Evolutionary conservation across 192 early-diverging fungal species (phyloP).

Genomic region (Spinellus fusiger): DNA sequence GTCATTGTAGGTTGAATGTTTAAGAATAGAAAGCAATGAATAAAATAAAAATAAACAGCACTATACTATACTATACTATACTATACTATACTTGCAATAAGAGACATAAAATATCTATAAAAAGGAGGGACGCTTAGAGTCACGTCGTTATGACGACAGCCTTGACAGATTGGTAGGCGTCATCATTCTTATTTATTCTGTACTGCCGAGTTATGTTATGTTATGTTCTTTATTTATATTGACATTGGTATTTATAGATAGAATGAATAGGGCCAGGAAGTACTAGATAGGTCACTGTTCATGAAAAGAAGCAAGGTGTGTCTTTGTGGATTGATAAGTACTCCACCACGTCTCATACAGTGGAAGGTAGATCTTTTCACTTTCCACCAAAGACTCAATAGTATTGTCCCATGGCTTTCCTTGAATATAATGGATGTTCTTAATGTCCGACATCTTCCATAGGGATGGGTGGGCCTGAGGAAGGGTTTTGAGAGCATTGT

Average conservation of each 20-base stretch:
- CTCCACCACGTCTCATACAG: slow-evolving; percentile 14
- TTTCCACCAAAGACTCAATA: not conserved
- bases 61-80: not conserved
- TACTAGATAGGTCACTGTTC: not conserved
- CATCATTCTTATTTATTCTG: not conserved
- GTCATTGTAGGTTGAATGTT: slow-evolving; percentile 21
- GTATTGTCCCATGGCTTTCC: slow-evolving; percentile 36
- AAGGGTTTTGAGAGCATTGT: slow-evolving; percentile 47
- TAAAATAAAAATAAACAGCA: not conserved
- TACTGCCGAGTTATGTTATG: no score
- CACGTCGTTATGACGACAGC: not conserved
- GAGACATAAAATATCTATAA: not conserved
- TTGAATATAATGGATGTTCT: slow-evolving; percentile 44
- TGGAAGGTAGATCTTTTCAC: not conserved
- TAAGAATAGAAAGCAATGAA: not conserved
- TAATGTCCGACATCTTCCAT: slow-evolving; percentile 29
- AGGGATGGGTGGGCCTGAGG: slow-evolving; percentile 26
- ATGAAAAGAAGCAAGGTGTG: not conserved
- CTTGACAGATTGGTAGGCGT: not conserved
- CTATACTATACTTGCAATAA: no score
- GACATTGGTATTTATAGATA: not conserved
- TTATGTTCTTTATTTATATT: not conserved
- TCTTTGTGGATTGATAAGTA: not conserved
- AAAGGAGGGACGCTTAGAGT: not conserved
- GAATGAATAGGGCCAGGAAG: not conserved